Base-by-base conservation (phyloP, 805 yeast genomes). In the Pichia rugopelliculosa region DNA sequence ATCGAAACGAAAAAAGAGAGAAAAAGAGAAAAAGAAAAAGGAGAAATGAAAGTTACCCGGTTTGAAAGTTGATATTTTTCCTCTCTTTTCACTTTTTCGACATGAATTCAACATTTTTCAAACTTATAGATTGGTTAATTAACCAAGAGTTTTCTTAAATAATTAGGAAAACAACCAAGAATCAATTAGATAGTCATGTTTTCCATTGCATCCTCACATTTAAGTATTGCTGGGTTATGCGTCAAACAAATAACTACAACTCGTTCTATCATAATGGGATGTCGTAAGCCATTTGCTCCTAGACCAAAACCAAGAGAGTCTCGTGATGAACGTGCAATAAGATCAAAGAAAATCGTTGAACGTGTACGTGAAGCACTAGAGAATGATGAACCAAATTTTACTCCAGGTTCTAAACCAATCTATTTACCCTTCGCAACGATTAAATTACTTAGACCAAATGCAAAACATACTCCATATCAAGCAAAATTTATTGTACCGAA, bases 401-500 rank as follows among this genome's bases (percentile, higher is more conserved):
- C 72, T 37, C 78, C 85, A 8, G 99, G 99, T 58, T 82, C 79
- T 6, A 79, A 76, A 54, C 73, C 84, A 53, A 72, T 85, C 10
- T 90, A 79, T 63, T 86, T 91, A 65, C 99, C 99, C 27, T 80
- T 80, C 52, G 96, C 95, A 1, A 74, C 91, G 52, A 73, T 91
- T 36, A 79, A 86, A 44, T 71, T 91, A 27, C 69, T 93, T 53
- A 77, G 96, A 61, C 96, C 97, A 39, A 86, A 86, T 59, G 96
- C 98, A n/a, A 87, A 87, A 61, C 96, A 87, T 67, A 86, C 96
- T 0, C 99, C 99, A 42, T 90, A 86, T 69, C 97, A 89, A 67
- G 98, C 98, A 43, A 89, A 88, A 65, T 93, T 93, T 67, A 79
- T 87, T 54, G 99, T 95, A 18, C 99, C 99, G 15, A 80, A 85